These are phyloP conservation scores for Dryas octopetala DNA, from an alignment of 306 rosid genomes.

Conservation along the genomic window DNA sequence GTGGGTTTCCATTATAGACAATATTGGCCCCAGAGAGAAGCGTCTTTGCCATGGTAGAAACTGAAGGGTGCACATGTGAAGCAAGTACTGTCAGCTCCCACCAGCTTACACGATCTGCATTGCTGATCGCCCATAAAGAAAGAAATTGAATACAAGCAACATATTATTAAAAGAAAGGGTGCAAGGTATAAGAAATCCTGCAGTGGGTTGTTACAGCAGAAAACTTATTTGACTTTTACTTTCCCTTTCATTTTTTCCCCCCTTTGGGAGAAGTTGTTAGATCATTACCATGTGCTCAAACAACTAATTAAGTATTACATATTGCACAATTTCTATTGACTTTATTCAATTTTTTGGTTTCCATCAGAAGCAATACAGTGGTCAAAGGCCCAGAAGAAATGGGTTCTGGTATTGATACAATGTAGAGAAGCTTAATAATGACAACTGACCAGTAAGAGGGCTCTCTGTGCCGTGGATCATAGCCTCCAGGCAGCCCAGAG, in stretches of 20 bases:
- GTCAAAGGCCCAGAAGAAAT: neutral
- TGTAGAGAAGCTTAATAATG: constrained; percentile 16
- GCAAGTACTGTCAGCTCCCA: constrained; percentile 90
- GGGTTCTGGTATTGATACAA: neutral
- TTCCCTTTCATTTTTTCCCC: neutral
- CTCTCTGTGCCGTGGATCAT: constrained; percentile 78
- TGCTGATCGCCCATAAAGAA: constrained; percentile 46
- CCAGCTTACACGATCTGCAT: constrained; percentile 89
- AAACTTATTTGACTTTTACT: neutral
- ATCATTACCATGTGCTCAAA: neutral
- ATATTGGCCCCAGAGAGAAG: constrained; percentile 91
- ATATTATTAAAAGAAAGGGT: neutral
- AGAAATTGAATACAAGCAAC: neutral
- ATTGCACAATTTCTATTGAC: neutral
- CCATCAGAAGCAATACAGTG: neutral
- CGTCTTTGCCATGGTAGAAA: constrained; percentile 83
- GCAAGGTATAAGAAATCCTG: neutral
- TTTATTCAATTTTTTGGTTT: neutral
- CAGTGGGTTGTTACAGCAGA: neutral
- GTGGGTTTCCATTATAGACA: constrained; percentile 85
- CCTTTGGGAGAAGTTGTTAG: neutral
- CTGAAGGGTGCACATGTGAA: constrained; percentile 91
- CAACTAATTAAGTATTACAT: neutral
- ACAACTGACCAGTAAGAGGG: constrained; percentile 72
- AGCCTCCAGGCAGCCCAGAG: constrained; percentile 73